Base-by-base conservation (phyloP, 2,329 filamentous ascomycete species). In the Capronia coronata region DNA sequence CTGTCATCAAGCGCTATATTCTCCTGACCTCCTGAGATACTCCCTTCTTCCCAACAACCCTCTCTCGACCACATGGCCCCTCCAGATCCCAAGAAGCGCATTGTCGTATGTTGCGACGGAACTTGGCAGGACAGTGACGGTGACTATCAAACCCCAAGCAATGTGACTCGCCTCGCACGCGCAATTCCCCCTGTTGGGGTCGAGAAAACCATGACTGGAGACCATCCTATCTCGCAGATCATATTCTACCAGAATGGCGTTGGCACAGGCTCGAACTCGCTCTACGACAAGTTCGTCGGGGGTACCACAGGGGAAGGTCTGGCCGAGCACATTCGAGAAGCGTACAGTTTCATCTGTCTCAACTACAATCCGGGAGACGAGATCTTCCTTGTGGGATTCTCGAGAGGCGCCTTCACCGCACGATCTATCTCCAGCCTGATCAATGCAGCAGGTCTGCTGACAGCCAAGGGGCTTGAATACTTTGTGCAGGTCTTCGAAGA, bases 371-470 rank as follows among this genome's bases (percentile, higher is more conserved):
- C 54, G 2, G 66, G 63, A 2, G 66, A 68, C 51, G 65, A 68
- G 52, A 67, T 68, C 25, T 62, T 65, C 45, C 53, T 68, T 5
- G 39, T 68, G 21, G 66, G 66, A 8, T 68, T 68, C 43, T 67
- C 65, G 2, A 60, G 66, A 6, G 66, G 66, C 16, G 66, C 66
- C 8, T 68, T 68, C 49, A 68, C 65, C 6, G 66, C 65, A 10
- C 61, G 67, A 47, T 64, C 60, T 11, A 64, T 68, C 38, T 64
- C 64, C 39, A 61, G 63, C 21, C 48, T 68, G 34, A 67, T 68
- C 49, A 60, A 56, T 9, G 59, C 62, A 6, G 60, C 67, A 10
- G 65, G 67, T 1, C 59, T 68, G 18, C 54, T 65, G 25, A 62
- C 58, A 2, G 32, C 54, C n/a, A 57, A 52, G 37, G 60, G 60